A percentile compares a stretch with the other conserved stretches of the same genome.
Evolutionary conservation across 2,329 filamentous ascomycete species (phyloP).

Genomic region (Penicillium oxalicum): DNA sequence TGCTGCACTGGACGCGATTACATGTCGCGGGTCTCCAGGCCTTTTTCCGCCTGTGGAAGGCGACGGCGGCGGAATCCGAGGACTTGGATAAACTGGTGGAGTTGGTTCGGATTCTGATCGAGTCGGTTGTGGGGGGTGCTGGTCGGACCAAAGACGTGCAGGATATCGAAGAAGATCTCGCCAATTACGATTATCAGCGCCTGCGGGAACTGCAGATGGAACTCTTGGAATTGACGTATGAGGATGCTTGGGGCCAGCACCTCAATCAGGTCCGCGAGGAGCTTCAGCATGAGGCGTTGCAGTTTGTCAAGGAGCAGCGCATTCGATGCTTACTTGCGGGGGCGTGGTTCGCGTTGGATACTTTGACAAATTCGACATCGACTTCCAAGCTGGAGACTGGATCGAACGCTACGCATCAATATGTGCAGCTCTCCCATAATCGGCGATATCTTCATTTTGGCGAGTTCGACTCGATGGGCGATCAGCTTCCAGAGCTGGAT

Average conservation of each 20-base stretch:
- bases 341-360: constrained; percentile 69
- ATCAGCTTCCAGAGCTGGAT: constrained; percentile 65
- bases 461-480: constrained; percentile 64
- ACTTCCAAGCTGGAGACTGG: constrained; percentile 45
- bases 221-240: constrained; percentile 80
- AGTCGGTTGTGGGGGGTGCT: constrained; percentile 80
- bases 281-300: constrained; percentile 80
- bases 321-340: constrained; percentile 83
- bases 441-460: constrained; percentile 83
- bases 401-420: constrained; percentile 62
- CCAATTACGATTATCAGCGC: constrained; percentile 71
- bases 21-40: constrained; percentile 80
- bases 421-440: constrained; percentile 84
- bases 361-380: constrained; percentile 36
- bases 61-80: constrained; percentile 72
- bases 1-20: constrained; percentile 88
- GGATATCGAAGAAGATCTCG: constrained; percentile 83
- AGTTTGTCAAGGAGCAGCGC: constrained; percentile 96
- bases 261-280: constrained; percentile 86
- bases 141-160: constrained; percentile 74
- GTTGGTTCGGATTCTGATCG: constrained; percentile 79
- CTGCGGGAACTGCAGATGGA: constrained; percentile 90
- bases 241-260: constrained; percentile 90
- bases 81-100: constrained; percentile 94
- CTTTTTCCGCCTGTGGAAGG: constrained; percentile 90